Evolutionary conservation across 805 yeast genomes (phyloP), one percentile per base, ranked within the genome.

Genomic region (Wickerhamiella azyma): DNA sequence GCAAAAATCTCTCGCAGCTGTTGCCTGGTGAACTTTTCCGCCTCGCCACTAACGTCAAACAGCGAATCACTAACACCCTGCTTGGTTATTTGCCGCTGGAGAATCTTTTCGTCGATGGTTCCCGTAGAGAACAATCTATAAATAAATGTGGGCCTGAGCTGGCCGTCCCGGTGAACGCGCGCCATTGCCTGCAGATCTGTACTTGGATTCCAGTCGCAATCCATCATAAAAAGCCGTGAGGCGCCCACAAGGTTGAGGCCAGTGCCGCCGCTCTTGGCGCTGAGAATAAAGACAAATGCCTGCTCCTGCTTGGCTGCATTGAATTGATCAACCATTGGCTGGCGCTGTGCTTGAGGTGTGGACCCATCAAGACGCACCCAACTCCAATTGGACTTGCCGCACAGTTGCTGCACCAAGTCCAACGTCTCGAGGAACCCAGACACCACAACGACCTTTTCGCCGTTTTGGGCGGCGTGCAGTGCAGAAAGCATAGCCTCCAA

Each of bases 141-240:
- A 26, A 89, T 78, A 58, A 67, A 80, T 9, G 86, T 92, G 0
- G 85, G 85, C 40, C 65, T 72, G 41, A 64, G 74, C 59, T 92
- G 98, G 0, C 98, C 98, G 60, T 89, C 96, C 55, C 98, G 69
- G 58, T 89, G 95, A 6, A 92, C 79, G 51, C 98, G 67, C 1
- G 96, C 94, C 94, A 89, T 84, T 0, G 96, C 94, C 60, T 92
- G 98, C 29, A 82, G 61, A 58, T 92, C 98, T 10, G 80, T 71
- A 0, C 96, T 76, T 0, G 98, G 98, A 52, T 92, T 92, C 98
- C 98, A 92, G 58, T 92, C 97, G 52, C 92, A 85, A 59, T 92
- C 98, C 57, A 84, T 81, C 18, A 92, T 64, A 5, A 92, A 71
- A 36, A 92, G 64, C 24, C 97, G 65, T 0, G 94, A 84, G 0